Evolutionary conservation across 148 eudicot species (phyloP), one percentile per base, ranked within the genome.

Genomic region (Euryodendron excelsum): DNA sequence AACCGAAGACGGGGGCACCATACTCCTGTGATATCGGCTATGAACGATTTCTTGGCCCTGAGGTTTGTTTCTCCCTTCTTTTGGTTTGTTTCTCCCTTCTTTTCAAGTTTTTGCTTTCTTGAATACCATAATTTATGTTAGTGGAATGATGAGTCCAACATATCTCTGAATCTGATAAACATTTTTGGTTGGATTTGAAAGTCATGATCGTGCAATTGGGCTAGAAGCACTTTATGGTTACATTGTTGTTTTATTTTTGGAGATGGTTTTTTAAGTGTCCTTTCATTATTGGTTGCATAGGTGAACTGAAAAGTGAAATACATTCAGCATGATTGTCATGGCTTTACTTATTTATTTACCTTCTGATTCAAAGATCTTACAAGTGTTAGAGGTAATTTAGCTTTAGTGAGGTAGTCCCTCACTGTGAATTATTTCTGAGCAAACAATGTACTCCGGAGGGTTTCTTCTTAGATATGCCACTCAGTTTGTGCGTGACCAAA

Each of bases 11-110:
- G 9, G 99, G 99, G 72, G 99, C 99, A 66, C 97, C 98, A 56
- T 96, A 91, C 73, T 84, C 97, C 25, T 96, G 99, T 84, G 98
- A 96, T 86, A 75, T 96, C 78, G 99, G 99, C 77, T 96, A 96
- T 83, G 99, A 96, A 84, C 87, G 99, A 69, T 96, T 96, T 81
- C 94, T 96, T 82, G 98, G 99, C 62, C 99, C 99, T 61, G 99
- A 96, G 99, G 99, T 96, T 77, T 82, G 90, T 73, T 84, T 72
- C 50, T 1, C 3, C 48, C 31, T 41, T 1, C 45, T 41, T 41
- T 41, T 41, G n/a, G n/a, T n/a, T n/a, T n/a, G n/a, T n/a, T n/a
- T n/a, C n/a, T n/a, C n/a, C n/a, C 80, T 55, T 39, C 44, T 68
- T 45, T 59, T 39, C 7, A 39, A 58, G 56, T 44, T 60, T 18